phyloP scores from a whole-genome alignment of 352 stramenopile species.

The Globisporangium spiculum region DNA sequence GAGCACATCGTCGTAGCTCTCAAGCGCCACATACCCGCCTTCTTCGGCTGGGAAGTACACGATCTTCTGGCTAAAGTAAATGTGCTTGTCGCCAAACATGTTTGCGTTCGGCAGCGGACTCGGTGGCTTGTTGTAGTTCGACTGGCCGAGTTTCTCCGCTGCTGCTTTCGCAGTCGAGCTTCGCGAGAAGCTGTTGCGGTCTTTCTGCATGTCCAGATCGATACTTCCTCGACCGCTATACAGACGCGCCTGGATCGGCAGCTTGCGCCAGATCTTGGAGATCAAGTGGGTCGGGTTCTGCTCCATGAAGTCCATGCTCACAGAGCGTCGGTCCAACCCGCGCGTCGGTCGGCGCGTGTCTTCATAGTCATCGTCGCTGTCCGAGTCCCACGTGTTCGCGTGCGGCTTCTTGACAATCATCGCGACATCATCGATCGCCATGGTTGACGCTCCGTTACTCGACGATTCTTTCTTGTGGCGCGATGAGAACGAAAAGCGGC shows the following conservation, averaged over 20 bases:
- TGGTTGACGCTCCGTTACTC: constrained; percentile 5
- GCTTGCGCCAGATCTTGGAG: constrained; percentile 77
- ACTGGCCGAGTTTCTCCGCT: constrained; percentile 33
- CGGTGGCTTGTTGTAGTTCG: constrained; percentile 20
- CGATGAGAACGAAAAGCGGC: constrained; percentile 44
- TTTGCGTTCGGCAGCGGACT: constrained; percentile 20
- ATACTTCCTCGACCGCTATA: constrained; percentile 47
- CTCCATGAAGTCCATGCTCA: constrained; percentile 82
- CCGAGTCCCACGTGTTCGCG: constrained; percentile 54
- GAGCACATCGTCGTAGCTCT: constrained; percentile 77
- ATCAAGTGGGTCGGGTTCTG: constrained; percentile 69
- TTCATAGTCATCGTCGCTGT: constrained; percentile 74
- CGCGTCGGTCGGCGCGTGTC: constrained; percentile 54
- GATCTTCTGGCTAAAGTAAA: constrained; percentile 23
- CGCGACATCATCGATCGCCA: constrained; percentile 45
- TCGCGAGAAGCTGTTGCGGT: constrained; percentile 58
- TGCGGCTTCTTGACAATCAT: constrained; percentile 51
- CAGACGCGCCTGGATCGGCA: constrained; percentile 69
- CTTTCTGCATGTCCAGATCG: constrained; percentile 60
- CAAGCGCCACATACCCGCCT: constrained; percentile 42
- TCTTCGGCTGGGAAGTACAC: constrained; percentile 26
- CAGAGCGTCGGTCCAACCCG: constrained; percentile 55
- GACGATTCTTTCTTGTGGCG: constrained; percentile 24
- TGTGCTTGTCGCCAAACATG: constrained; percentile 26
- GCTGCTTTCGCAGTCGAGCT: constrained; percentile 47